Percentiles rank a stretch among this genome's conserved stretches.
phyloP scores from a whole-genome alignment of 805 yeast species.

The Pichia membranifaciens region DNA sequence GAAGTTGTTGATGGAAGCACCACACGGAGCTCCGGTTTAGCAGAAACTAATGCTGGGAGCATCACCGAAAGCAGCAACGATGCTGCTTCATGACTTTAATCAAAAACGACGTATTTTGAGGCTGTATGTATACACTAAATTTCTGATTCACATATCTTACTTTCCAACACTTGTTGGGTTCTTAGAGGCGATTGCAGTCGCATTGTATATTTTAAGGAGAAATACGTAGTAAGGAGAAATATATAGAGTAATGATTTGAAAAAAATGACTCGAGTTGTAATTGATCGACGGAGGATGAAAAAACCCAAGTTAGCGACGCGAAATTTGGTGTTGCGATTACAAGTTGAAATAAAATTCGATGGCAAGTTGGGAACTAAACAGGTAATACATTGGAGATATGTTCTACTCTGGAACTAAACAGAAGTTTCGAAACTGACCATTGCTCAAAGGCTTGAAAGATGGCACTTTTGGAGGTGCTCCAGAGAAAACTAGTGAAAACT shows the following conservation, averaged over 20 bases:
- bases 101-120: no score
- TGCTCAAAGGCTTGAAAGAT: no score
- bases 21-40: no score
- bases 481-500: conserved; percentile 36
- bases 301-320: not conserved
- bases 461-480: conserved; percentile 43
- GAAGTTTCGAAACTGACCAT: no score
- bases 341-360: no score
- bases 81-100: not conserved
- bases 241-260: not conserved
- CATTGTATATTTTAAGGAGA: not conserved
- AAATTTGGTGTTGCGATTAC: no score
- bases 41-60: no score
- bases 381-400: no score
- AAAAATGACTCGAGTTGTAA: no score
- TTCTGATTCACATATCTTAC: not conserved
- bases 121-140: not conserved
- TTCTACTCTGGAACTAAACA: no score
- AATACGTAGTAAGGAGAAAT: not conserved
- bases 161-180: not conserved
- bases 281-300: not conserved
- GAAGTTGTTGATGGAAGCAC: not conserved
- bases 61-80: not conserved
- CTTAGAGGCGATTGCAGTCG: not conserved
- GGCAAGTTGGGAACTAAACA: no score